These are phyloP conservation scores for Teunomyces funiuensis DNA, from an alignment of 805 yeast species.

Conservation along the genomic window DNA sequence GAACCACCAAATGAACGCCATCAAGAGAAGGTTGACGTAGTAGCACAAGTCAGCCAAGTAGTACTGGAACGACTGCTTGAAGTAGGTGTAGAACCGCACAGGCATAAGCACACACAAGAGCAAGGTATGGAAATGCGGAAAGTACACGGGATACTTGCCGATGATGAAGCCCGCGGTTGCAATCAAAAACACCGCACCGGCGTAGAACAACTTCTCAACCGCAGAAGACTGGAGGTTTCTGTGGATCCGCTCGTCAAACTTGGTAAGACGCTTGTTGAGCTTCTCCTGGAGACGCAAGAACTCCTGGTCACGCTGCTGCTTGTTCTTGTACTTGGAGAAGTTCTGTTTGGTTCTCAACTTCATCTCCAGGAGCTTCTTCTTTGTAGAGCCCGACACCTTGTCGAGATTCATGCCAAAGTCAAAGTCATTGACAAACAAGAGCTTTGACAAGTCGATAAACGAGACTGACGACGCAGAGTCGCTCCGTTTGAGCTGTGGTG, in stretches of 20 bases:
- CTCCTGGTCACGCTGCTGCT: slow-evolving; percentile 22
- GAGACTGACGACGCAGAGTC: slow-evolving; percentile 24
- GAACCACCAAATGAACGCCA: slow-evolving; percentile 77
- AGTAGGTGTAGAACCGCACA: slow-evolving; percentile 77
- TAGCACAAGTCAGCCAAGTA: slow-evolving; percentile 92
- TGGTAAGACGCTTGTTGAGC: slow-evolving; percentile 29
- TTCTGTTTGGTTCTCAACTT: slow-evolving; percentile 32
- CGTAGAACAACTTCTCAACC: slow-evolving; percentile 77
- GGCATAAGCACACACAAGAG: slow-evolving; percentile 72
- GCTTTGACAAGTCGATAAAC: slow-evolving; percentile 36
- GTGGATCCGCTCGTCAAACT: slow-evolving; percentile 39
- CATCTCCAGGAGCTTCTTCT: slow-evolving; percentile 35
- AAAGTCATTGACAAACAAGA: slow-evolving; percentile 41
- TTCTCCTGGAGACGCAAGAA: slow-evolving; percentile 29
- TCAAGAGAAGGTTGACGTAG: slow-evolving; percentile 72
- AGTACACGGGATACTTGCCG: slow-evolving; percentile 73
- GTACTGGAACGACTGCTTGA: slow-evolving; percentile 76
- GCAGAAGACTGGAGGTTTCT: slow-evolving; percentile 32
- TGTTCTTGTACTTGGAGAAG: slow-evolving; percentile 24
- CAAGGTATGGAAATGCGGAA: slow-evolving; percentile 72
- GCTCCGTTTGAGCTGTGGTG: slow-evolving; percentile 10
- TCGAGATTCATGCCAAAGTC: slow-evolving; percentile 43
- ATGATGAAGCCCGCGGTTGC: slow-evolving; percentile 73
- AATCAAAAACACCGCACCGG: slow-evolving; percentile 65
- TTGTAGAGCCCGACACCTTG: slow-evolving; percentile 35